These are phyloP conservation scores for Cucurbita argyrosperma DNA, from an alignment of 306 rosid species.

Conservation along the genomic window DNA sequence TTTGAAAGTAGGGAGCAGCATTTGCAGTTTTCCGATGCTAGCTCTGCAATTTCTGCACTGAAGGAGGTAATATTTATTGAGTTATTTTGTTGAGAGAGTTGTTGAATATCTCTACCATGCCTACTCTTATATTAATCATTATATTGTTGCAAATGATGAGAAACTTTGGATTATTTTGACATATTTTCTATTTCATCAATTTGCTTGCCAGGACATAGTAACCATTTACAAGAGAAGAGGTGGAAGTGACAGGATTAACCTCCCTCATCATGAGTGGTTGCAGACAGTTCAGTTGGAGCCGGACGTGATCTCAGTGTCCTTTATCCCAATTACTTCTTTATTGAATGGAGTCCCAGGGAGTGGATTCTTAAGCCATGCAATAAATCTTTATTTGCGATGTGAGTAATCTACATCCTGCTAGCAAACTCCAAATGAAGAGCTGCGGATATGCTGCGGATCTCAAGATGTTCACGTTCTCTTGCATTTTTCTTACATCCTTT, in stretches of 20 bases:
- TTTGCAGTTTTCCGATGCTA: constrained; percentile 55
- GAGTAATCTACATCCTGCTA: constrained; percentile 21
- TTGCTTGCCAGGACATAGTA: constrained; percentile 51
- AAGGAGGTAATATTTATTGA: constrained; percentile 51
- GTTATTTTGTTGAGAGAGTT: background rate
- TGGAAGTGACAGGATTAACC: constrained; percentile 42
- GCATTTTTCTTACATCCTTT: constrained; percentile 1
- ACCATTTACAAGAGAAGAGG: constrained; percentile 78
- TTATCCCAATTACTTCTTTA: constrained; percentile 83
- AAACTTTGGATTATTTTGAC: background rate
- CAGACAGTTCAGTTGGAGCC: constrained; percentile 80
- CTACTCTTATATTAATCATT: background rate
- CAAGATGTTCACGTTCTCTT: background rate
- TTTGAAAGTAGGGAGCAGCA: constrained; percentile 70
- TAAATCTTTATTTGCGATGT: constrained; percentile 94
- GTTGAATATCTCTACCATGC: background rate
- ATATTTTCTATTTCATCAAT: background rate
- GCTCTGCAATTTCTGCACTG: constrained; percentile 63
- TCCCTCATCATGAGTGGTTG: constrained; percentile 73
- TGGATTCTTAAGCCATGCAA: constrained; percentile 97
- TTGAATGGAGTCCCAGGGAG: constrained; percentile 92
- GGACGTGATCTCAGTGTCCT: constrained; percentile 89
- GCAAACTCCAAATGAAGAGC: background rate
- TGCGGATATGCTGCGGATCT: background rate
- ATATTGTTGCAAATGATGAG: background rate